Conservation (phyloP, 2,329 filamentous ascomycete genomes). For the Aphanocladium album region DNA sequence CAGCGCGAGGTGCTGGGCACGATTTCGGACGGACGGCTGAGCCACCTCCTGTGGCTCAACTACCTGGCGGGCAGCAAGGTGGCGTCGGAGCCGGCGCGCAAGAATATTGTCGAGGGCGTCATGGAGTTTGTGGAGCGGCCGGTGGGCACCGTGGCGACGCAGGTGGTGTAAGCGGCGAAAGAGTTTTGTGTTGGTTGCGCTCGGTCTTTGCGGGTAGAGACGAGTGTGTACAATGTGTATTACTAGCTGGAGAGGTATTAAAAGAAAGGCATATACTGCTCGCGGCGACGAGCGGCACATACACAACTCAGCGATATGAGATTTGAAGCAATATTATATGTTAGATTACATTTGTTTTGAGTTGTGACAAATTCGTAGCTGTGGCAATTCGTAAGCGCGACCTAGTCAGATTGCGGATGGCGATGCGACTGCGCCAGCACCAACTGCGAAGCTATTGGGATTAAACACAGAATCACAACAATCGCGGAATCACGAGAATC, state of each 20-base stretch:
- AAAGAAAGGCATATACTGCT: neutral
- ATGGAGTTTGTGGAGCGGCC: constrained; percentile 85
- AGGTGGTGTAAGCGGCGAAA: constrained; percentile 55
- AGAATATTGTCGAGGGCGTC: constrained; percentile 79
- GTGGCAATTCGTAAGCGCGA: too few species aligned
- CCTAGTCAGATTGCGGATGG: too few species aligned
- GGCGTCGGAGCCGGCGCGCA: constrained; percentile 74
- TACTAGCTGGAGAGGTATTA: neutral
- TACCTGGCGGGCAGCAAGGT: constrained; percentile 85
- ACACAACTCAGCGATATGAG: constrained; percentile 1
- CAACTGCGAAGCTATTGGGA: too few species aligned
- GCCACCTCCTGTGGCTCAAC: constrained; percentile 78
- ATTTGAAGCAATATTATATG: constrained; percentile 5
- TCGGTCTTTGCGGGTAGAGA: neutral
- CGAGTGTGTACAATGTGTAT: constrained; percentile 6
- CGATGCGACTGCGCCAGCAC: too few species aligned
- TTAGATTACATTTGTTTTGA: too few species aligned
- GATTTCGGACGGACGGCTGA: constrained; percentile 73
- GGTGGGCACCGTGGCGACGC: constrained; percentile 77
- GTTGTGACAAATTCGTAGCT: too few species aligned
- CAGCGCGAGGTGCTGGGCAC: constrained; percentile 58
- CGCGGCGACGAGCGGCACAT: neutral
- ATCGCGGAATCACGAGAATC: too few species aligned
- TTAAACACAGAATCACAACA: too few species aligned
- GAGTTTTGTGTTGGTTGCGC: too few species aligned